Evolutionary conservation across 1,284 basidiomycete species (phyloP), one percentile per base, ranked within the genome.

Genomic region (Vanrija sp.): DNA sequence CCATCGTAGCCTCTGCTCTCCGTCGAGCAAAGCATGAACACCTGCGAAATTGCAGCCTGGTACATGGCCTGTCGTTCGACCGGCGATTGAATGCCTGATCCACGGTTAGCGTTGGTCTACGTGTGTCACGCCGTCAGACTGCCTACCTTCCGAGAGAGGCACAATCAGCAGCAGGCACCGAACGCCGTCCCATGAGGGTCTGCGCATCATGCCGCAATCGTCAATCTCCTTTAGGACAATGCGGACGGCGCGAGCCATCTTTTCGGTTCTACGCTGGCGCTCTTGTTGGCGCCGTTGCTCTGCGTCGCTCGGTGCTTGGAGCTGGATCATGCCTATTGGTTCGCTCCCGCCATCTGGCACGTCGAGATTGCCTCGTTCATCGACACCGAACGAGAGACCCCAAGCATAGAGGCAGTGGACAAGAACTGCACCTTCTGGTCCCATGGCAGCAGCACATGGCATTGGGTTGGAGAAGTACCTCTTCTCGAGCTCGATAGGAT

Each of bases 181-280:
- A 26, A 91, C 85, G 12, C 91, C 90, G 62, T 94, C 91, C 85
- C 89, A 88, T 3, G 86, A 83, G 1, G 89, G 89, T 55, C 84
- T 84, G n/a, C 91, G 81, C 68, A 92, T 78, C 21, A 94, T 74
- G 16, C 86, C 86, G 58, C 86, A 84, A 45, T 85, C 78, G 71
- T 94, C 91, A 48, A 94, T 83, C 54, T 90, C 82, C 56, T 83
- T 82, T 25, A 94, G 78, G 38, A 92, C 76, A 72, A 91, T 85
- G 44, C 82, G 81, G 14, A 89, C 77, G 82, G 90, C 91, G 18
- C 75, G 72, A 53, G 78, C 78, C 56, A 81, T 78, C 49, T 71
- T 73, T 38, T 78, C 76, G 46, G 74, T 76, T 14, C 82, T 73
- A 49, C 57, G 44, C 43, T 74, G 68, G 39, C 78, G 69, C 14